These are phyloP conservation scores for Colletotrichum godetiae DNA, from an alignment of 2,329 filamentous ascomycete genomes.

Conservation along the genomic window DNA sequence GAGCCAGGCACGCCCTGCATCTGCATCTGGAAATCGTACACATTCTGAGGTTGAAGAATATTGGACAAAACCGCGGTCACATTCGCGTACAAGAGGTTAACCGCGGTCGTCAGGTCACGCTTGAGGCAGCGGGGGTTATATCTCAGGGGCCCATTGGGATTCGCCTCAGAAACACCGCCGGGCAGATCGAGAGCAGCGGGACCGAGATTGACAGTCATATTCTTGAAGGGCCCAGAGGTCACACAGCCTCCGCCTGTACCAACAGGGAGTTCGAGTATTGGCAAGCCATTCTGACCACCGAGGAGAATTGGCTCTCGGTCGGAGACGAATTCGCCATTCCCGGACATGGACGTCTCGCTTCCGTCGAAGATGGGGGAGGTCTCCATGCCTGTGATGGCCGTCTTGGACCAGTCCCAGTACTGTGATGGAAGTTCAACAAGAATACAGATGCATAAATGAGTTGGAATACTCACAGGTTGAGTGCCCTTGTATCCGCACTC, in stretches of 20 bases:
- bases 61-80: conserved; percentile 46
- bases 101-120: conserved; percentile 45
- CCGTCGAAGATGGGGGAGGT: conserved; percentile 62
- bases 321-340: conserved; percentile 52
- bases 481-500: conserved; percentile 52
- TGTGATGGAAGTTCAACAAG: conserved; percentile 8
- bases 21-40: conserved; percentile 55
- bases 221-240: conserved; percentile 59
- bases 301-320: conserved; percentile 39
- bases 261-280: conserved; percentile 49
- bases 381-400: conserved; percentile 42
- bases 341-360: conserved; percentile 55
- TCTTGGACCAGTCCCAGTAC: conserved; percentile 46
- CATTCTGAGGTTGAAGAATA: conserved; percentile 49
- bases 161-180: conserved; percentile 38
- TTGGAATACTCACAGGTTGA: conserved; percentile 46
- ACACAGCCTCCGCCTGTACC: conserved; percentile 68
- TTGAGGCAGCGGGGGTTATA: conserved; percentile 58
- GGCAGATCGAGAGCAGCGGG: conserved; percentile 47
- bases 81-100: conserved; percentile 42
- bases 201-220: conserved; percentile 54
- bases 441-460: neutral
- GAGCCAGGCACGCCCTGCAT: conserved; percentile 53
- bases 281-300: conserved; percentile 42
- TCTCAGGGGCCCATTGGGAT: conserved; percentile 41